Evolutionary conservation across 345 rosid genomes (phyloP).

Genomic region (Dimocarpus longan): DNA sequence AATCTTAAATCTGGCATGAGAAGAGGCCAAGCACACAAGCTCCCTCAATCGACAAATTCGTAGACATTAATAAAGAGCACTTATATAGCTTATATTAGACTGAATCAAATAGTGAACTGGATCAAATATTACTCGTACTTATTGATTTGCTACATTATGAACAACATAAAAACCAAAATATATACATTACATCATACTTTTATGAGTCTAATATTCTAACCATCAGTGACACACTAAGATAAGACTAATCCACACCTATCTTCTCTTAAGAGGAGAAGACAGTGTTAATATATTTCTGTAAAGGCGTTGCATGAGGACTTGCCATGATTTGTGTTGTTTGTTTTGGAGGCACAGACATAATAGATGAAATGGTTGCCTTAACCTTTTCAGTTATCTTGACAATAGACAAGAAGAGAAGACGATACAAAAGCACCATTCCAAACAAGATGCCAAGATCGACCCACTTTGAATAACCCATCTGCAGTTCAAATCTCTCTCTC

Average conservation of each 20-base stretch:
- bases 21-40: too few species aligned
- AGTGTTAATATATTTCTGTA: neutral
- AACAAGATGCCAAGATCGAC: constrained; percentile 45
- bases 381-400: constrained; percentile 34
- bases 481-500: constrained; percentile 43
- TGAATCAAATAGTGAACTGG: too few species aligned
- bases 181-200: too few species aligned
- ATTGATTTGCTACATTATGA: neutral
- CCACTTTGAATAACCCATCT: constrained; percentile 57
- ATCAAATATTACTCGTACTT: neutral
- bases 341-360: neutral
- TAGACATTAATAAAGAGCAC: too few species aligned
- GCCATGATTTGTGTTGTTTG: constrained; percentile 14
- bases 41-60: too few species aligned
- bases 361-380: constrained; percentile 22
- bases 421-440: constrained; percentile 43
- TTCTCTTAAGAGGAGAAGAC: too few species aligned
- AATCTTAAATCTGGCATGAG: too few species aligned
- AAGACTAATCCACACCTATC: too few species aligned
- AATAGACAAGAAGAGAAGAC: constrained; percentile 38
- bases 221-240: too few species aligned
- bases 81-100: too few species aligned
- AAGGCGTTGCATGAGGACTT: constrained; percentile 18
- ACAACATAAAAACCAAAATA: too few species aligned
- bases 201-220: too few species aligned